Percentiles rank a stretch among this genome's conserved stretches.
Conservation (phyloP, 139 green algal genomes). For the Chlorella sp. region DNA sequence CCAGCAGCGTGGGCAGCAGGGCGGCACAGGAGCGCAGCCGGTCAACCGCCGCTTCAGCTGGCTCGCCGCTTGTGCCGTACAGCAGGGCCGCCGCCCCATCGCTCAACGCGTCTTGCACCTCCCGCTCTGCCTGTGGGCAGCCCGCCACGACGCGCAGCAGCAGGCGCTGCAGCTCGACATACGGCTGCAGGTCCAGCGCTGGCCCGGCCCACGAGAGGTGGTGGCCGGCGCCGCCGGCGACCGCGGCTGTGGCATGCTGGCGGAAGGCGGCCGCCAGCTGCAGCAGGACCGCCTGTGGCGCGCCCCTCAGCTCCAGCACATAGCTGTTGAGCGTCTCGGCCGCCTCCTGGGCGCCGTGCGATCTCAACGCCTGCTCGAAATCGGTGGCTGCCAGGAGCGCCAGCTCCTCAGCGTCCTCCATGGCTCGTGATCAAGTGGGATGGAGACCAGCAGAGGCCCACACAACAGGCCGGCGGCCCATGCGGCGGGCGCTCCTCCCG, state of each 20-base stretch:
- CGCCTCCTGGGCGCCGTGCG: background rate
- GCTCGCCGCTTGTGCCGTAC: background rate
- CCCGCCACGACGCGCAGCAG: background rate
- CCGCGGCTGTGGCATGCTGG: background rate
- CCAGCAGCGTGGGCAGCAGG: slow-evolving; percentile 1
- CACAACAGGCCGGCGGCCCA: too few relatives aligned
- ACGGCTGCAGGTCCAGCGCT: background rate
- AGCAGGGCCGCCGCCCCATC: background rate
- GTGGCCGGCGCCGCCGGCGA: background rate
- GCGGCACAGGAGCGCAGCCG: background rate
- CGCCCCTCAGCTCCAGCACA: background rate
- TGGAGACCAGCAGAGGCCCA: too few relatives aligned
- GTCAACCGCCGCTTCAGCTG: background rate
- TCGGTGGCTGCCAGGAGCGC: background rate
- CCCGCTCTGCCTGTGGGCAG: background rate
- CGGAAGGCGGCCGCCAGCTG: slow-evolving; percentile 15
- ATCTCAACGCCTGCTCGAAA: background rate
- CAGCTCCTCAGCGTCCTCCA: slow-evolving; percentile 3
- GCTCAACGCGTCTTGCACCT: background rate
- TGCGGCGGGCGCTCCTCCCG: too few relatives aligned
- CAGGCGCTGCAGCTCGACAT: background rate
- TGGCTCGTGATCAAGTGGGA: background rate
- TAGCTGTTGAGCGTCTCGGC: background rate
- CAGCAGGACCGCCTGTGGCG: background rate
- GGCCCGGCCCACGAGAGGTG: background rate